Conservation (phyloP, 176 grass and related monocot genomes). For the Hsuehochloa calcarea region DNA sequence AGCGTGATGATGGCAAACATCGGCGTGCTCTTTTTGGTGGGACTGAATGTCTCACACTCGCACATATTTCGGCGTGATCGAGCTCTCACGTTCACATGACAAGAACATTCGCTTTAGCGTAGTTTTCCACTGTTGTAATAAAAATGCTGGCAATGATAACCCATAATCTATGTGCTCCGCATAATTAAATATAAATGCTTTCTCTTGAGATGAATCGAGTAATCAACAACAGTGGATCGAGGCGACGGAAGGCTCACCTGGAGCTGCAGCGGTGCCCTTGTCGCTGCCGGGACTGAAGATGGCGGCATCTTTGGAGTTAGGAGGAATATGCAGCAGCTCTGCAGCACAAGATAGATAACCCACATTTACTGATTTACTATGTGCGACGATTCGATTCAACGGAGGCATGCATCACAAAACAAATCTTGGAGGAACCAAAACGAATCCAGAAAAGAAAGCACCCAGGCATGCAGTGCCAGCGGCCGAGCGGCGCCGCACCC, state of each 20-base stretch:
- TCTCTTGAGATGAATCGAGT: not conserved
- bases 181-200: not conserved
- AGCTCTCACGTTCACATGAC: not conserved
- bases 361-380: not conserved
- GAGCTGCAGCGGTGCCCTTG: slow-evolving; percentile 36
- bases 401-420: not conserved
- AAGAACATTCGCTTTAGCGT: not conserved
- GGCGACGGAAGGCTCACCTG: slow-evolving; percentile 38
- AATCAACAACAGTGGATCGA: not conserved
- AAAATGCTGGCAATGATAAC: not conserved
- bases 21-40: not conserved
- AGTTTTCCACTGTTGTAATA: not conserved
- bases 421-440: not conserved
- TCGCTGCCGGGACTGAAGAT: slow-evolving; percentile 61
- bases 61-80: not conserved
- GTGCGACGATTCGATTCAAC: not conserved
- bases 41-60: no score
- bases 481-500: not conserved
- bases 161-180: not conserved
- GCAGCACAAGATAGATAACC: not conserved
- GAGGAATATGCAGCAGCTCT: slow-evolving; percentile 82
- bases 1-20: not conserved
- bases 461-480: not conserved
- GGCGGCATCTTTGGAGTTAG: slow-evolving; percentile 74
- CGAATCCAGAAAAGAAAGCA: not conserved